Base-by-base conservation (phyloP, 1,284 basidiomycete genomes). In the Pterulicium gracile region DNA sequence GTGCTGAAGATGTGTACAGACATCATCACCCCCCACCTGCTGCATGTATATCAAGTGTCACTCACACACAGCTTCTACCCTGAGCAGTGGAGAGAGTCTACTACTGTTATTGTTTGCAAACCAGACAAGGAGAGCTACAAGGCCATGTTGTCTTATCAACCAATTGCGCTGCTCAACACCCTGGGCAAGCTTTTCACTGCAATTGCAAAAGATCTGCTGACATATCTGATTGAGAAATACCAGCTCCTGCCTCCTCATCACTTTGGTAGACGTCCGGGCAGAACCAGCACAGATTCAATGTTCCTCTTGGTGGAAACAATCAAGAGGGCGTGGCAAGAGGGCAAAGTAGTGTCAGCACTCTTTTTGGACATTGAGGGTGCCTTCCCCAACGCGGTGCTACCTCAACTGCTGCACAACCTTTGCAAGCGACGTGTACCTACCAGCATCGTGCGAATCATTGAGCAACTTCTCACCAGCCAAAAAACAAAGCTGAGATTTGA, bases 341-440 rank as follows among this genome's bases (percentile, higher is more conserved):
- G 49, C 1, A 48, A 55, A 15, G 59, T 58, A 13, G 57, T 50
- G 1, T 55, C 55, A 1, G 49, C 50, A 1, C 54, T 66, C 0
- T 59, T 61, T 24, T 48, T 61, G 0, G 58, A 64, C 47, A 55
- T 65, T 5, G 54, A 63, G 41, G 60, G 55, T 0, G 63, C 62
- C 0, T 67, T 67, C 47, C 62, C 61, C 0, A 65, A 56, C 22
- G 57, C 56, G 0, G 51, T 56, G 1, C 53, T 51, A 0, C 43
- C 57, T 2, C 20, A 34, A 0, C 59, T 67, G 1, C 10, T 63
- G 0, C 56, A 63, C 43, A 61, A 66, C 47, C 58, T 68, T 55
- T 15, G 53, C 2, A 52, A 47, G 41, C 18, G 47, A 1, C 19
- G 56, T 1, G 45, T 58, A 0, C 58, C 51, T n/a, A 41, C 46